Conservation (phyloP, 1,139 yeast species). For the Saccharomycopsis hybrid region DNA sequence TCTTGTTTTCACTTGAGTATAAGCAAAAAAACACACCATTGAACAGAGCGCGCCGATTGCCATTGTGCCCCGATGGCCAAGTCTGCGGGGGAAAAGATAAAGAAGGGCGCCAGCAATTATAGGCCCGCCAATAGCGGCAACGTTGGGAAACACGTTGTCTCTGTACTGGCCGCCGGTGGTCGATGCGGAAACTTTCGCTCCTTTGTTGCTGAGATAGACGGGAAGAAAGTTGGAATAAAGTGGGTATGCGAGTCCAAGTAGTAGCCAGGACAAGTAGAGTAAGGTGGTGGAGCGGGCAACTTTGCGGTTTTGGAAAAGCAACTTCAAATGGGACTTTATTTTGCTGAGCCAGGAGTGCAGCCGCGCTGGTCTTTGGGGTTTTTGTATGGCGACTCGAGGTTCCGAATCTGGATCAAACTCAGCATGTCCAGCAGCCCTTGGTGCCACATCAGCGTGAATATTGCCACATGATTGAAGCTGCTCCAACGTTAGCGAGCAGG, state of each 20-base stretch:
- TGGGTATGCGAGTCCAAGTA: conserved; percentile 48
- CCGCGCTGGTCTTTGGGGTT: too few relatives aligned
- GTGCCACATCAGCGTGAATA: too few relatives aligned
- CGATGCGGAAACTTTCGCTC: conserved; percentile 38
- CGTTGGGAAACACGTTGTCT: conserved; percentile 45
- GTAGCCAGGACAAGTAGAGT: conserved; percentile 41
- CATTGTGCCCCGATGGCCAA: conserved; percentile 52
- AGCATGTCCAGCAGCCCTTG: too few relatives aligned
- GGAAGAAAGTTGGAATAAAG: conserved; percentile 47
- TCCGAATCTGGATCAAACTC: too few relatives aligned
- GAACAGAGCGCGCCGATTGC: conserved; percentile 45
- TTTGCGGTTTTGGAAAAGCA: conserved; percentile 35
- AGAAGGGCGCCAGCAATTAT: conserved; percentile 41
- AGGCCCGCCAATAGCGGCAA: conserved; percentile 52
- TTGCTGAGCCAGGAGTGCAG: conserved; percentile 14
- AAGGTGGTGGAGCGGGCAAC: conserved; percentile 38
- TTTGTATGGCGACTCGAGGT: too few relatives aligned
- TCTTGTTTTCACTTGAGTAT: conserved; percentile 46
- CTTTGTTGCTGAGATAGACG: conserved; percentile 39
- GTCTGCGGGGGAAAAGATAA: conserved; percentile 35
- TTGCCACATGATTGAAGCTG: conserved; percentile 39
- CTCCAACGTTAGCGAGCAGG: conserved; percentile 39
- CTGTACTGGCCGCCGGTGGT: conserved; percentile 47
- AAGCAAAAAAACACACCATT: conserved; percentile 52
- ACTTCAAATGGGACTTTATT: conserved; percentile 28